These are phyloP conservation scores for Diplogelasinospora grovesii DNA, from an alignment of 495 filamentous ascomycete species.

Conservation along the genomic window DNA sequence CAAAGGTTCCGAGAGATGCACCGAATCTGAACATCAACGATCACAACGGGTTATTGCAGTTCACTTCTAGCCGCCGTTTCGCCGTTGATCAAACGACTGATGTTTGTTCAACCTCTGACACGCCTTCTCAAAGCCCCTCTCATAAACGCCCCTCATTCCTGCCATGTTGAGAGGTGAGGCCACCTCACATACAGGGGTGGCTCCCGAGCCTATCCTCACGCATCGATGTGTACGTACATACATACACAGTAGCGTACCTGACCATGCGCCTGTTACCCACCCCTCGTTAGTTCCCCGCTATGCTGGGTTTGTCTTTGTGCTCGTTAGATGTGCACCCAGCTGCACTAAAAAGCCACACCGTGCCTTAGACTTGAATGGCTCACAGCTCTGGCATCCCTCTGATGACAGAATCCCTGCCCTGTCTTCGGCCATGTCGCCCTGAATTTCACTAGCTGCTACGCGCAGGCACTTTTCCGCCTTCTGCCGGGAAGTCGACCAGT, in stretches of 20 bases:
- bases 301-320: constrained; percentile 12
- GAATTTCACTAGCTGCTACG: constrained; percentile 15
- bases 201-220: too few species aligned
- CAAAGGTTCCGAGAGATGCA: constrained; percentile 1
- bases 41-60: constrained; percentile 6
- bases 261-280: not conserved
- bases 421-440: constrained; percentile 5
- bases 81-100: constrained; percentile 15
- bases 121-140: too few species aligned
- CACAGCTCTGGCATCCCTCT: constrained; percentile 3
- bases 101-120: too few species aligned
- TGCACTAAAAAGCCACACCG: constrained; percentile 5
- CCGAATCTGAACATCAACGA: constrained; percentile 6
- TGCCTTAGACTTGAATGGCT: too few species aligned
- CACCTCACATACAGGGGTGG: too few species aligned
- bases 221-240: not conserved
- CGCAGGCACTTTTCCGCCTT: constrained; percentile 22
- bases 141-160: too few species aligned
- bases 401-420: constrained; percentile 8
- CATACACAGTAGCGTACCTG: not conserved
- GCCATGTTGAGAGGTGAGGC: too few species aligned
- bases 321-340: constrained; percentile 6
- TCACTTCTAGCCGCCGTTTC: constrained; percentile 10
- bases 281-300: not conserved
- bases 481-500: constrained; percentile 13